These are phyloP conservation scores for Pogostemon cablin DNA, from an alignment of 257 asterid species.

Conservation along the genomic window DNA sequence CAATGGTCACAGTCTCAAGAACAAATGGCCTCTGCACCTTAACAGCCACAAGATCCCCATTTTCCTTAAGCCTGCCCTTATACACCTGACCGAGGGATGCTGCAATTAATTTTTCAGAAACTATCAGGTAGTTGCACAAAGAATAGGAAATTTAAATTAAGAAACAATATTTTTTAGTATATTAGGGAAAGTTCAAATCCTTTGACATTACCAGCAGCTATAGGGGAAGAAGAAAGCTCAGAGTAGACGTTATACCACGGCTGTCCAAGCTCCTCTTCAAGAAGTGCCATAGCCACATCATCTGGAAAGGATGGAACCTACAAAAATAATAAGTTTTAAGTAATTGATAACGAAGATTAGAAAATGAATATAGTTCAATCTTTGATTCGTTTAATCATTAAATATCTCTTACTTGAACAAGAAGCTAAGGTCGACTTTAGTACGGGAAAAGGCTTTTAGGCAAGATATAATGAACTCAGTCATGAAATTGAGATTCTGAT, in stretches of 20 bases:
- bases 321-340: conserved; percentile 24
- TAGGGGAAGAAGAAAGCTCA: conserved; percentile 95
- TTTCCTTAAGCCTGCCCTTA: conserved; percentile 93
- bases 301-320: conserved; percentile 99
- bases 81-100: conserved; percentile 99
- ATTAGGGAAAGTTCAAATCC: conserved; percentile 19
- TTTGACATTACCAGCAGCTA: conserved; percentile 90
- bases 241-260: conserved; percentile 88
- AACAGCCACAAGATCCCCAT: conserved; percentile 95
- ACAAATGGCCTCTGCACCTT: conserved; percentile 99
- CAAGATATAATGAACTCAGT: conserved; percentile 1
- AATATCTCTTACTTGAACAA: conserved; percentile 8
- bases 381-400: conserved; percentile 15
- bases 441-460: not conserved
- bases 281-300: conserved; percentile 96
- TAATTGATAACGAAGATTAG: conserved; percentile 22
- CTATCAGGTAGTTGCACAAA: conserved; percentile 31
- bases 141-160: conserved; percentile 8
- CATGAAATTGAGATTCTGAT: not conserved
- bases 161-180: not conserved
- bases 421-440: conserved; percentile 13
- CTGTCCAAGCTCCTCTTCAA: conserved; percentile 97
- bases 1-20: conserved; percentile 98
- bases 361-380: conserved; percentile 7
- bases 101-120: conserved; percentile 48